Evolutionary conservation across 495 filamentous ascomycete species (phyloP), one percentile per base, ranked within the genome.

Genomic region (Cercophora sp.): DNA sequence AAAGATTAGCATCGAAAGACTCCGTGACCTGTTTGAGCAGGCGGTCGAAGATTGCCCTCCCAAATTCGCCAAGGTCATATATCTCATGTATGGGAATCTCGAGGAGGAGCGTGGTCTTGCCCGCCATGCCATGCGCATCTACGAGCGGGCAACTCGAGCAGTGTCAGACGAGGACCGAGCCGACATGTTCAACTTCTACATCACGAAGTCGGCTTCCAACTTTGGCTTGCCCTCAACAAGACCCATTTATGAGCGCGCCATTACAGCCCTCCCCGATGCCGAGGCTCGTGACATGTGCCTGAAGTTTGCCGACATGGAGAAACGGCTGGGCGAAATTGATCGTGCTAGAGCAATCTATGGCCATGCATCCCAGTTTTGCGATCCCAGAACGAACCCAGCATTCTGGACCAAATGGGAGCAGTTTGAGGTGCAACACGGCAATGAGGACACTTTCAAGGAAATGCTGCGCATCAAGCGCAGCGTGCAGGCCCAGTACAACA

Each of bases 141-240:
- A 99, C 69, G 93, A 99, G 70, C 87, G 93, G 44, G 93, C 94
- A 22, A 97, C 93, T 15, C 87, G 93, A 3, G 90, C 93, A 13
- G 94, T 99, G 6, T 88, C 90, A 15, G 93, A 99, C 66, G 92
- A 96, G 60, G 91, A 97, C 63, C 78, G 90, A 9, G 85, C 88
- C 58, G 94, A 96, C 67, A 96, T 99, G 90, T 99, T 96, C 75
- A 92, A 96, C 66, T 96, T 96, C 66, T 99, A 97, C 77, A 96
- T 99, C 67, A 96, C 94, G 41, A 97, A 99, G 65, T 96, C 91
- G 1, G 93, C 93, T 0, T 95, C 91, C 8, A 99, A 99, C 68
- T 99, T 99, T 57, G 93, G 93, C 5, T 78, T 99, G 19, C 87
- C 93, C 1, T 97, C 93, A 5, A 96, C 93, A n/a, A 79, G 93